Evolutionary conservation across 768 basidiomycete genomes (phyloP), one percentile per base, ranked within the genome.

Genomic region (Podaxis sp.): DNA sequence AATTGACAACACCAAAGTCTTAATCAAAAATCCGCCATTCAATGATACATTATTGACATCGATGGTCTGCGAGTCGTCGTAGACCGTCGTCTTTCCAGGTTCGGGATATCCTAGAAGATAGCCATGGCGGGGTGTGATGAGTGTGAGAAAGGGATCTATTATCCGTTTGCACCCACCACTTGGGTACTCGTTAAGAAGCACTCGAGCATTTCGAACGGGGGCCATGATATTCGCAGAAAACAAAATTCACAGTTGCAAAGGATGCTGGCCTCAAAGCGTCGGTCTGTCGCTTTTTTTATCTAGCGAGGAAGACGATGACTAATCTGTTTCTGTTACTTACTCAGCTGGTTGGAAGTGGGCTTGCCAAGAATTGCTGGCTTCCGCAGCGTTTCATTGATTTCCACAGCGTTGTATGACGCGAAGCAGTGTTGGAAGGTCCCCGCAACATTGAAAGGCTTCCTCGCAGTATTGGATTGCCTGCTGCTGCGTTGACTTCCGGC

Each of bases 11-110:
- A 74, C 75, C 14, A 86, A 74, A 0, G 76, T 76, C 68, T 85
- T 86, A 64, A 84, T 48, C 6, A 87, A 65, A 57, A 83, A 65
- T 0, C 81, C 80, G 0, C 80, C 79, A 18, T 81, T 68, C 44
- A 83, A 67, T 1, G 76, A 67, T 0, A 75, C 76, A 28, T 65
- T 76, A 16, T 83, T 80, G 18, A 78, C 64, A 63, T 86, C 84
- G 64, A 87, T 85, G 0, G 71, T 77, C 57, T 76, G 66, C 0
- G 71, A 76, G 3, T 60, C 70, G 59, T 85, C 82, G 61, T 81
- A 76, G 0, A 77, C 65, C 2, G 77, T 76, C 4, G 80, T 81
- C 64, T 79, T 73, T 16, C 80, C 80, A 0, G 77, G 78, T 37
- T 75, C 71, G 11, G 80, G 79, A 55, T 71, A 79, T 6, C 70